Base-by-base conservation (phyloP, 495 filamentous ascomycete genomes). In the Cairneyella variabilis region DNA sequence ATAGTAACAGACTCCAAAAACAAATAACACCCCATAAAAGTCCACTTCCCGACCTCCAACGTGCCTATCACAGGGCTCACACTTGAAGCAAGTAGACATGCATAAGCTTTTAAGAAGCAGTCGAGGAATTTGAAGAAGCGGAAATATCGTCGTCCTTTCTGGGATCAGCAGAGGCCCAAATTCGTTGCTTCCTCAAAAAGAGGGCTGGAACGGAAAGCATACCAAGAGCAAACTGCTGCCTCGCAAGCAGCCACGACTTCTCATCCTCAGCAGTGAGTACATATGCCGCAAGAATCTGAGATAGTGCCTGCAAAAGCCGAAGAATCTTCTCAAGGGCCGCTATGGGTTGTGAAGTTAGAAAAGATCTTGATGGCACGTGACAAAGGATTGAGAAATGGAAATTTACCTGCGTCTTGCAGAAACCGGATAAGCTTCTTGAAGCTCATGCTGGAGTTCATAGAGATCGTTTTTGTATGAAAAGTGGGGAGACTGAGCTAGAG, bases 51-150 rank as follows among this genome's bases (percentile, higher is more conserved):
- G 17, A 77, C 57, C 27, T 70, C 68, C 12, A 76, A 53, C 67
- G 51, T 18, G 16, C 3, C 21, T 16, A 17, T 47, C 36, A 47
- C 14, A 39, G 7, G 6, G 10, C 20, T 37, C 10, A 20, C 37
- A 44, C 51, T 21, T 4, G 20, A n/a, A 23, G 43, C 21, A 22
- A 10, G 30, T 17, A 50, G 41, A 16, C 10, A 7, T 5, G 41
- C 23, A 34, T 68, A 73, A 1, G 78, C 80, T 4, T 68, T 66
- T 30, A 68, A 43, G 58, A 88, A 85, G n/a, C 67, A 70, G 11
- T 81, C 82, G 3, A 86, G 66, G 64, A 83, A 85, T 27, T 78
- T 76, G 57, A 84, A 85, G 51, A 83, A 68, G 21, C 84, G 75
- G 63, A 88, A 74, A 66, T 71, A 83, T 7, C 82, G 72, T 21